phyloP scores from a whole-genome alignment of 2,329 filamentous ascomycete genomes.

The Epichloe sibirici region DNA sequence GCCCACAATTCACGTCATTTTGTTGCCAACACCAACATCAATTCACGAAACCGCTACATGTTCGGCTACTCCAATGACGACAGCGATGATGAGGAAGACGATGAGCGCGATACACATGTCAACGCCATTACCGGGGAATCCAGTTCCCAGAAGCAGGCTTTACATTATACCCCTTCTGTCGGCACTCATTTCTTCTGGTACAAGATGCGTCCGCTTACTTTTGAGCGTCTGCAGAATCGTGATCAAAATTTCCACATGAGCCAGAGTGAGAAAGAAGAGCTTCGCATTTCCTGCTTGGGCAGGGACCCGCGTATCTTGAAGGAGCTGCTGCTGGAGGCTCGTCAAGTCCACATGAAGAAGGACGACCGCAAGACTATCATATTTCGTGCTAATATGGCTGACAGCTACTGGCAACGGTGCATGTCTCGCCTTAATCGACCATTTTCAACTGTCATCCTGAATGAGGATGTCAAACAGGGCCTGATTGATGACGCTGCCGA shows the following conservation, averaged over 20 bases:
- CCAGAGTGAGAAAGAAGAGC: slow-evolving; percentile 43
- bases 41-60: slow-evolving; percentile 37
- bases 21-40: slow-evolving; percentile 51
- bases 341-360: slow-evolving; percentile 39
- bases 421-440: slow-evolving; percentile 48
- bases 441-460: slow-evolving; percentile 53
- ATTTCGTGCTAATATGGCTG: slow-evolving; percentile 42
- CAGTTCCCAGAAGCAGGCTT: slow-evolving; percentile 30
- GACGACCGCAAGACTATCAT: slow-evolving; percentile 53
- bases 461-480: slow-evolving; percentile 45
- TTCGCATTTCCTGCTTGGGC: slow-evolving; percentile 49
- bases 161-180: slow-evolving; percentile 54
- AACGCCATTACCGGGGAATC: slow-evolving; percentile 10
- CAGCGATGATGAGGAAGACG: slow-evolving; percentile 26
- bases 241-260: slow-evolving; percentile 24
- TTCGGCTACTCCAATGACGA: slow-evolving; percentile 33
- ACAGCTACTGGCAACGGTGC: slow-evolving; percentile 47
- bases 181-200: slow-evolving; percentile 61
- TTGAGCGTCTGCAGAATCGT: slow-evolving; percentile 39
- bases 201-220: slow-evolving; percentile 42
- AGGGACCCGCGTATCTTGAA: slow-evolving; percentile 49
- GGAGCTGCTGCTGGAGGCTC: slow-evolving; percentile 47
- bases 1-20: slow-evolving; percentile 47
- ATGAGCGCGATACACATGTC: slow-evolving; percentile 24
- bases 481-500: slow-evolving; percentile 49